phyloP scores from a whole-genome alignment of 352 stramenopile genomes.

The Phytophthora hibernalis region DNA sequence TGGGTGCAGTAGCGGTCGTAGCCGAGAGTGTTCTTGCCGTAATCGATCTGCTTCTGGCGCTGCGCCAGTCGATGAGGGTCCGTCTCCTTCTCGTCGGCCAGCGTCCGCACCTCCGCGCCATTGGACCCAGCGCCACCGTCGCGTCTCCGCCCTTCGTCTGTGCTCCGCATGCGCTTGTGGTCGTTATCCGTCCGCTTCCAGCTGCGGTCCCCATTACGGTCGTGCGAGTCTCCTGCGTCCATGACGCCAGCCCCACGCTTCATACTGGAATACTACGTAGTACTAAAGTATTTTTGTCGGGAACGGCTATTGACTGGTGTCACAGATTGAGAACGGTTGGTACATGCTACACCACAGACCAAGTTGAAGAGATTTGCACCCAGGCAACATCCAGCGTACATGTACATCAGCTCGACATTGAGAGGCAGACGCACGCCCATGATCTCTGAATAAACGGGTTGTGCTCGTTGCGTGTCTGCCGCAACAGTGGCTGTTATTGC shows the following conservation, averaged over 20 bases:
- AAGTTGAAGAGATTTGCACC: slow-evolving; percentile 14
- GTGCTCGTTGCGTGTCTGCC: background rate
- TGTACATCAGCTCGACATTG: no score
- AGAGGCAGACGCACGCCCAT: no score
- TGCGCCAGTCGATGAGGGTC: slow-evolving; percentile 85
- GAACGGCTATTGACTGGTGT: slow-evolving; percentile 12
- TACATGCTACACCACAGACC: background rate
- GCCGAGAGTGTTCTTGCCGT: slow-evolving; percentile 93
- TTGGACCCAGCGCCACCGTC: background rate
- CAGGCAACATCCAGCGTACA: no score
- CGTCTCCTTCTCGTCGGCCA: slow-evolving; percentile 72
- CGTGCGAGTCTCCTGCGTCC: slow-evolving; percentile 1
- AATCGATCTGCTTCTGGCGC: slow-evolving; percentile 94
- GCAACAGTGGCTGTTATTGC: background rate
- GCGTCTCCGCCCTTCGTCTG: background rate
- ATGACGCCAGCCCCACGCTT: slow-evolving; percentile 33
- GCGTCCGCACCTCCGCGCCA: slow-evolving; percentile 43
- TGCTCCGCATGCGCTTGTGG: slow-evolving; percentile 30
- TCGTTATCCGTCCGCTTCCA: slow-evolving; percentile 1
- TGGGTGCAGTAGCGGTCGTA: slow-evolving; percentile 85
- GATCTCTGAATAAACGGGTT: no score
- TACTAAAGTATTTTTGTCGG: slow-evolving; percentile 38
- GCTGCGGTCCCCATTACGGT: slow-evolving; percentile 1
- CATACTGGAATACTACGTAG: slow-evolving; percentile 13
- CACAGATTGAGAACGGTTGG: background rate